phyloP scores from a whole-genome alignment of 345 rosid genomes.

The Hevea brasiliensis region DNA sequence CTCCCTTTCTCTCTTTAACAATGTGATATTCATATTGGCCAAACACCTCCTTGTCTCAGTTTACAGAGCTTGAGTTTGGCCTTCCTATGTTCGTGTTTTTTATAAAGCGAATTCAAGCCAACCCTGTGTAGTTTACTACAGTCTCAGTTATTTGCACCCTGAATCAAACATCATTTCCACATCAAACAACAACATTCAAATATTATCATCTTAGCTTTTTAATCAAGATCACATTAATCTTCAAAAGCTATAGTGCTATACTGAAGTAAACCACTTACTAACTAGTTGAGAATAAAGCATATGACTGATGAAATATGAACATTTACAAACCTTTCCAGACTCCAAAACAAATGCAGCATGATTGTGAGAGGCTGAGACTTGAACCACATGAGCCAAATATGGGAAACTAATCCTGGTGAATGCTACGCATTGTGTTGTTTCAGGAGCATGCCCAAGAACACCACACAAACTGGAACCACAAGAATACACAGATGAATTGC shows the following conservation, averaged over 20 bases:
- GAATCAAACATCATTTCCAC: not conserved
- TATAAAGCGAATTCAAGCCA: not conserved
- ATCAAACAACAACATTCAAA: not conserved
- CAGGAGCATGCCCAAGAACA: conserved; percentile 93
- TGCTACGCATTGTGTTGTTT: conserved; percentile 85
- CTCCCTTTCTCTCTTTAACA: not conserved
- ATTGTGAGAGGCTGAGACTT: conserved; percentile 87
- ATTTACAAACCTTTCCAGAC: conserved; percentile 82
- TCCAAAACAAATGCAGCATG: conserved; percentile 85
- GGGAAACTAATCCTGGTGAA: conserved; percentile 75
- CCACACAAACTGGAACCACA: conserved; percentile 90
- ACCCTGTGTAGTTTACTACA: not conserved
- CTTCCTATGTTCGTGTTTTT: not conserved
- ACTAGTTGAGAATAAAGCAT: not conserved
- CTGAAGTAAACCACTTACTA: not conserved
- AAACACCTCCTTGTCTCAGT: not conserved
- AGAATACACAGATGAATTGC: conserved; percentile 81
- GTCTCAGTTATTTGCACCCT: not conserved
- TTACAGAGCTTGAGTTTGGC: not conserved
- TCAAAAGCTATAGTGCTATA: not conserved
- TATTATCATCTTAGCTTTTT: not conserved
- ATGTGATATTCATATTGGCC: not conserved
- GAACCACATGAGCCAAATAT: conserved; percentile 54
- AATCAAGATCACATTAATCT: not conserved
- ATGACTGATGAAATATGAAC: not conserved